Evolutionary conservation across 2,329 filamentous ascomycete genomes (phyloP).

Genomic region (Leptographium flavum): DNA sequence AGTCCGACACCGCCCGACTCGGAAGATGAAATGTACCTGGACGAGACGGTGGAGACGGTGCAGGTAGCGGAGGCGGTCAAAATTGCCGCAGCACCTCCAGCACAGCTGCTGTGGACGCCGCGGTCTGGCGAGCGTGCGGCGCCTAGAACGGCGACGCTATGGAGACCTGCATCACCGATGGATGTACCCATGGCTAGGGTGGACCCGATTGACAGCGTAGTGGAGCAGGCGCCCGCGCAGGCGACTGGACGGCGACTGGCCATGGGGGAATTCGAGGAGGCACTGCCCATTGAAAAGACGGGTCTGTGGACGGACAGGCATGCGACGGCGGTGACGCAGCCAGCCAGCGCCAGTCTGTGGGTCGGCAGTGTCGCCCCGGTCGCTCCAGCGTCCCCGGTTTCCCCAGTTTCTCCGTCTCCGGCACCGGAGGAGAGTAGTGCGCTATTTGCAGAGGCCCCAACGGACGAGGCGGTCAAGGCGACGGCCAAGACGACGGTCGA

Average conservation of each 20-base stretch:
- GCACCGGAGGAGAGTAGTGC: neutral
- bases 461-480: neutral
- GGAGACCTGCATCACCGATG: constrained; percentile 14
- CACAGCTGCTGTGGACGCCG: constrained; percentile 17
- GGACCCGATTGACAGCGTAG: no score
- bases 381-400: neutral
- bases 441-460: no score
- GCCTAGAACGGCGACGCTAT: constrained; percentile 12
- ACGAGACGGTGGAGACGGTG: constrained; percentile 16
- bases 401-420: neutral
- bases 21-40: no score
- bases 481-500: constrained; percentile 1
- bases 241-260: no score
- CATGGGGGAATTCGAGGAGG: no score
- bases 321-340: neutral
- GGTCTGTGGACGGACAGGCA: neutral
- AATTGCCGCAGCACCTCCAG: neutral
- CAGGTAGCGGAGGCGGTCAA: neutral
- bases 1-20: constrained; percentile 43
- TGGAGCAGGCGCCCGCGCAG: neutral
- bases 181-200: no score
- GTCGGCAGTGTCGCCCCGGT: no score
- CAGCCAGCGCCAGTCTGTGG: neutral
- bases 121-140: neutral
- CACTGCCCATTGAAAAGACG: neutral